phyloP scores from a whole-genome alignment of 345 rosid species.

The Noccaea caerulescens region DNA sequence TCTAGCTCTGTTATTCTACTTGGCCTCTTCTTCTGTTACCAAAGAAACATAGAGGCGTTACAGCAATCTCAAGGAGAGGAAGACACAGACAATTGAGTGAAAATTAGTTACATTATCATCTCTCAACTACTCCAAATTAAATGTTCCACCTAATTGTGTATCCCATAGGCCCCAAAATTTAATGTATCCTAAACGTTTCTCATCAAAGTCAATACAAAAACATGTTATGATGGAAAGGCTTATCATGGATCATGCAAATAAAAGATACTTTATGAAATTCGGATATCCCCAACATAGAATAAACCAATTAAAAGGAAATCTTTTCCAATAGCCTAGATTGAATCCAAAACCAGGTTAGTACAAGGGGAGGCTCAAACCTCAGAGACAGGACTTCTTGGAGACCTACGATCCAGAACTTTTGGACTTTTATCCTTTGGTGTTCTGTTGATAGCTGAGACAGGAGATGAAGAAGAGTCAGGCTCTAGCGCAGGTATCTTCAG shows the following conservation, averaged over 20 bases:
- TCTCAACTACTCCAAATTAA: conserved; percentile 45
- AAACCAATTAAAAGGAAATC: neutral
- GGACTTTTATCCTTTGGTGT: conserved; percentile 82
- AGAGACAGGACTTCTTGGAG: conserved; percentile 74
- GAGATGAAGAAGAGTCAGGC: conserved; percentile 55
- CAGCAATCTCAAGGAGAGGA: conserved; percentile 12
- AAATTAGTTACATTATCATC: conserved; percentile 29
- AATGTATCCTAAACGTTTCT: conserved; percentile 33
- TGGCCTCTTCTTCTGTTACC: conserved; percentile 83
- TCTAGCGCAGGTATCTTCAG: conserved; percentile 62
- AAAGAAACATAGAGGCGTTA: conserved; percentile 21
- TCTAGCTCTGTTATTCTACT: conserved; percentile 84
- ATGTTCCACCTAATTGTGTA: conserved; percentile 43
- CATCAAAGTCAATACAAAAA: conserved; percentile 29
- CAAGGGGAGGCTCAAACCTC: conserved; percentile 60
- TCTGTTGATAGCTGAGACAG: conserved; percentile 57
- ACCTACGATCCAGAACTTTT: conserved; percentile 68
- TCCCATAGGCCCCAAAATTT: conserved; percentile 12
- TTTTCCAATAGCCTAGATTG: conserved; percentile 27
- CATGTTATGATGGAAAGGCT: conserved; percentile 31
- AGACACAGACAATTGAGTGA: conserved; percentile 17
- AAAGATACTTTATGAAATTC: conserved; percentile 26
- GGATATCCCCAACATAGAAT: neutral
- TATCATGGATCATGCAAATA: conserved; percentile 42
- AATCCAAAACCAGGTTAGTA: conserved; percentile 29